Evolutionary conservation across 2,329 filamentous ascomycete genomes (phyloP), one percentile per base, ranked within the genome.

Genomic region (Penicillium crustosum): DNA sequence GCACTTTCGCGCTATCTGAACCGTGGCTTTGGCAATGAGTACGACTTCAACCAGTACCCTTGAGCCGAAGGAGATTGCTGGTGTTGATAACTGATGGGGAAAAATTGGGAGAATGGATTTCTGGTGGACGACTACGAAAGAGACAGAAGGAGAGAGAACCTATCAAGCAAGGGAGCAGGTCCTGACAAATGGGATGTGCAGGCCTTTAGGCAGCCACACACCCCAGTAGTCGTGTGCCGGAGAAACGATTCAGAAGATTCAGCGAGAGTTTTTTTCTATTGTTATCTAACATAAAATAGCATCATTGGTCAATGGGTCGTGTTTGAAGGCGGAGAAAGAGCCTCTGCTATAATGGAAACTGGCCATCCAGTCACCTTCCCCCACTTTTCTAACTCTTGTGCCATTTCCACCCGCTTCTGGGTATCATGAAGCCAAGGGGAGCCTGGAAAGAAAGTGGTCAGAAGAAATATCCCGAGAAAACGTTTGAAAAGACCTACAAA

Each of bases 1-100:
- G 76, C 79, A 2, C 55, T 78, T 53, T 68, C 71, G 41, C 71
- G 72, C 0, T 87, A 87, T 67, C 61, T 87, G 61, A 77, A 84
- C 47, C 70, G 83, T 54, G 81, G 78, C 1, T 87, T 84, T 66
- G 85, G 84, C 0, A 87, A 87, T 66, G 82, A 80, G 21, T 87
- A 87, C 72, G 80, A 87, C 67, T 87, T 87, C 65, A 73, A 81
- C 55, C 84, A 87, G 69, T 9, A 17, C 8, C 21, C 47, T 29
- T 45, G 25, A 27, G 5, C 5, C 8, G 13, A 25, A 25, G 4
- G 42, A n/a, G 9, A 2, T 44, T 27, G 15, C 12, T 15, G 1
- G 2, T 15, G 10, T 19, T 21, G 12, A 5, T 15, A 41, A 23
- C 19, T 8, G 19, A 41, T 15, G 6, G 6, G 1, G 38, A 35